Evolutionary conservation across 441 rosid genomes (phyloP).

Genomic region (Cnidoscolus chayamansa): DNA sequence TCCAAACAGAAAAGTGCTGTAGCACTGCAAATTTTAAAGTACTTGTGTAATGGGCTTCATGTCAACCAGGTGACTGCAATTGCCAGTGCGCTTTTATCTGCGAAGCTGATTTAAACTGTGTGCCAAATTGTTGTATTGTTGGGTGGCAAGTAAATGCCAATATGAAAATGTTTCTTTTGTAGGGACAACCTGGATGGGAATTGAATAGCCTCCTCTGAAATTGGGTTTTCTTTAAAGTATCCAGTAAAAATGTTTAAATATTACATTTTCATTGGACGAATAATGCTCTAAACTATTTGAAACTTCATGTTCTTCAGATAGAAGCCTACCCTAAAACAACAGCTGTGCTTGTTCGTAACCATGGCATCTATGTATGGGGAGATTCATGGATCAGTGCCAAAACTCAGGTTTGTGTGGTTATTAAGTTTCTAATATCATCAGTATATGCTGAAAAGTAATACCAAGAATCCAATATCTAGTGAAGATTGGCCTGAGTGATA

Average conservation of each 20-base stretch:
- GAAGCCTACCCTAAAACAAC: slow-evolving; percentile 92
- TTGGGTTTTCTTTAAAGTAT: neutral
- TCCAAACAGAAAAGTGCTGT: neutral
- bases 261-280: slow-evolving; percentile 10
- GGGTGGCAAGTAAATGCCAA: neutral
- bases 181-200: slow-evolving; percentile 4
- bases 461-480: neutral
- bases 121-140: neutral
- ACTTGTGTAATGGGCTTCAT: neutral
- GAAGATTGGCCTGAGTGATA: neutral
- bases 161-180: slow-evolving; percentile 1
- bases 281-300: slow-evolving; percentile 4
- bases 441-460: neutral
- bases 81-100: neutral
- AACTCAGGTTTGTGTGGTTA: slow-evolving; percentile 68
- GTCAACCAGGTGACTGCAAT: neutral
- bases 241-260: neutral
- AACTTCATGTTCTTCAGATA: slow-evolving; percentile 43
- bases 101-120: neutral
- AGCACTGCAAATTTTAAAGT: neutral
- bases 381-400: slow-evolving; percentile 98
- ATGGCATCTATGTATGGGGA: slow-evolving; percentile 93
- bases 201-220: neutral
- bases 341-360: slow-evolving; percentile 95
- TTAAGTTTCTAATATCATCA: neutral